These are phyloP conservation scores for Cercophora scortea DNA, from an alignment of 495 filamentous ascomycete species.

Conservation along the genomic window DNA sequence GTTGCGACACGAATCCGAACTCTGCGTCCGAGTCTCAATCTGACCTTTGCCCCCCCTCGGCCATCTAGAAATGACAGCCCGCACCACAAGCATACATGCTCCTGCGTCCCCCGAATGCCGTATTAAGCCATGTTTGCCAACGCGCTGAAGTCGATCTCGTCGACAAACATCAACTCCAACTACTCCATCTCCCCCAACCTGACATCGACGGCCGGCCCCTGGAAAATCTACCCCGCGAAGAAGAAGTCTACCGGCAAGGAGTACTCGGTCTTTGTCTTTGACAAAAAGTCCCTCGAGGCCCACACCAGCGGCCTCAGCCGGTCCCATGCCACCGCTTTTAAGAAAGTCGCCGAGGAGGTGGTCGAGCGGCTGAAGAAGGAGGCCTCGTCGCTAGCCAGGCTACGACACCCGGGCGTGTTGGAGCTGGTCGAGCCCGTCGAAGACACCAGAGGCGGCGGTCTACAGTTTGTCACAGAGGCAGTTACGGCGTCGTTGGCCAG, in stretches of 20 bases:
- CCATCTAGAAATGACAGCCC: neutral
- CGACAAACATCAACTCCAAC: constrained; percentile 79
- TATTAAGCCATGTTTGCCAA: constrained; percentile 65
- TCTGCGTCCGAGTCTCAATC: too few species aligned
- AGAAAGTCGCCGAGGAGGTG: constrained; percentile 77
- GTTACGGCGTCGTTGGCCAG: constrained; percentile 82
- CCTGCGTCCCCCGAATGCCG: neutral
- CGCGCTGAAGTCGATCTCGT: constrained; percentile 83
- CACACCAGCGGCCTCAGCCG: constrained; percentile 49
- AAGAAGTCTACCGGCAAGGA: constrained; percentile 85
- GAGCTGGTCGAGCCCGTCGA: constrained; percentile 94
- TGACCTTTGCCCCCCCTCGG: too few species aligned
- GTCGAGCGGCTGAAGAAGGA: constrained; percentile 86
- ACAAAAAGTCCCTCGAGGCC: constrained; percentile 73
- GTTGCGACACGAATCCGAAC: too few species aligned
- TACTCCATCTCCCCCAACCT: constrained; percentile 69
- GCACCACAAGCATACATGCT: neutral
- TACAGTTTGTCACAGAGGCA: constrained; percentile 92
- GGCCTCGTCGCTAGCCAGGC: constrained; percentile 72
- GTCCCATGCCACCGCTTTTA: constrained; percentile 55
- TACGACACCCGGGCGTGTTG: constrained; percentile 85
- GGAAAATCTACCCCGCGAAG: constrained; percentile 96
- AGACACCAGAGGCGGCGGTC: constrained; percentile 78
- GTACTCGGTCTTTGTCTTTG: constrained; percentile 92
- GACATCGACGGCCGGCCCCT: constrained; percentile 71